Conservation (phyloP, 2,329 filamentous ascomycete species). For the Penicillium sp. region DNA sequence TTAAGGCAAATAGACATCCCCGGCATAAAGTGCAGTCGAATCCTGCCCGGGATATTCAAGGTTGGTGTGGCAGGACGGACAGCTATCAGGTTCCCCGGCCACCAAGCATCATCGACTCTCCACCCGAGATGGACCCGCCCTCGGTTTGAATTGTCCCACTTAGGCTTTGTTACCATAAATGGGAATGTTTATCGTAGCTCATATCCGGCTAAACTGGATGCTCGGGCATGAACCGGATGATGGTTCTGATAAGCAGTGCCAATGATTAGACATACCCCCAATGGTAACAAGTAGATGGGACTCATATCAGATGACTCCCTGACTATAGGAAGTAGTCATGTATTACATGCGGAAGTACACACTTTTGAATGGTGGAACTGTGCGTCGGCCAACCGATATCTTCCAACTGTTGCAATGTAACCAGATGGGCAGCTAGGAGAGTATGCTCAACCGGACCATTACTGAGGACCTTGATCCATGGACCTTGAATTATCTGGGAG, state of each 20-base stretch:
- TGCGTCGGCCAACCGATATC: background rate
- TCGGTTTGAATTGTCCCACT: constrained; percentile 13
- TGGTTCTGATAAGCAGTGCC: background rate
- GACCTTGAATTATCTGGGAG: background rate
- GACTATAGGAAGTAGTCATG: background rate
- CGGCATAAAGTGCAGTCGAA: background rate
- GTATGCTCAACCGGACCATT: background rate
- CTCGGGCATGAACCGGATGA: background rate
- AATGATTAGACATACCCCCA: background rate
- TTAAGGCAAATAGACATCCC: constrained; percentile 12
- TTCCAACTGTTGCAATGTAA: background rate
- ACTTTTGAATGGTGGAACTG: too few species aligned
- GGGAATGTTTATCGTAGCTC: background rate
- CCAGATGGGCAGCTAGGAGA: background rate
- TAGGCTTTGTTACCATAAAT: constrained; percentile 8
- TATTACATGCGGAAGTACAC: too few species aligned
- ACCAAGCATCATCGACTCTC: background rate
- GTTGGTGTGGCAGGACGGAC: constrained; percentile 2
- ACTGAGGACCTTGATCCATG: background rate
- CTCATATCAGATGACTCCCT: background rate
- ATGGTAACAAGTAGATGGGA: background rate
- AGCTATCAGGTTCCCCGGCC: constrained; percentile 4
- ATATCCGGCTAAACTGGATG: background rate
- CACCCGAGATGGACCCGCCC: constrained; percentile 1
- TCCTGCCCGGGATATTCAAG: background rate